Evolutionary conservation across 371 early-diverging fungal genomes (phyloP), one percentile per base, ranked within the genome.

Genomic region (Mucor plumbeus): DNA sequence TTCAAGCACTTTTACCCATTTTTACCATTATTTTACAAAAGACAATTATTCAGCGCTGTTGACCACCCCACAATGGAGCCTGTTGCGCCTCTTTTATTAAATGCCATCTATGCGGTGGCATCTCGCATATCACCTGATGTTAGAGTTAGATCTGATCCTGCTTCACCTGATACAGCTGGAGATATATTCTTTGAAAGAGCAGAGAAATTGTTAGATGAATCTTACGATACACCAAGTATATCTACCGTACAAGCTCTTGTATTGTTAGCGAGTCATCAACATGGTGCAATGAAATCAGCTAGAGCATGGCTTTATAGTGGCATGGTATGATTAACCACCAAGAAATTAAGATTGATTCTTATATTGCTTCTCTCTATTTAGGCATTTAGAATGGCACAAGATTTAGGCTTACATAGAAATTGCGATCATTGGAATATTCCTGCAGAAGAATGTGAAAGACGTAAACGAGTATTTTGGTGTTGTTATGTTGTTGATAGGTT

Each of bases 191-290:
- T 79, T 67, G 83, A 85, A 39, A 69, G 84, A 40, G 84, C 84
- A 15, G 77, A 71, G 59, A 65, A 69, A 33, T 59, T 86, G 6
- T 63, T 89, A 33, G 89, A 89, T 56, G 82, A 82, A 39, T 85
- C 77, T 67, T 82, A 85, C 62, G 89, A 89, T 65, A 71, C 77
- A 1, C 85, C 88, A 3, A 76, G 82, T 35, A 78, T 87, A 38
- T 82, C 86, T 15, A 89, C 89, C 0, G 80, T 89, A 13, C 89
- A 89, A 41, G 86, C 88, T 0, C 68, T 89, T 7, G 47, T 89
- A 9, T 67, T 89, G 1, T 41, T 89, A 33, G 78, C 86, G 2
- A 74, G 78, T 65, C 76, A 87, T 71, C 80, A 89, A 59, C 80
- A 87, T 64, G 79, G 88, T 62, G 77, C 78, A 65, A 78, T 82